These are phyloP conservation scores for Teunomyces panamensis DNA, from an alignment of 805 yeast species.

Conservation along the genomic window DNA sequence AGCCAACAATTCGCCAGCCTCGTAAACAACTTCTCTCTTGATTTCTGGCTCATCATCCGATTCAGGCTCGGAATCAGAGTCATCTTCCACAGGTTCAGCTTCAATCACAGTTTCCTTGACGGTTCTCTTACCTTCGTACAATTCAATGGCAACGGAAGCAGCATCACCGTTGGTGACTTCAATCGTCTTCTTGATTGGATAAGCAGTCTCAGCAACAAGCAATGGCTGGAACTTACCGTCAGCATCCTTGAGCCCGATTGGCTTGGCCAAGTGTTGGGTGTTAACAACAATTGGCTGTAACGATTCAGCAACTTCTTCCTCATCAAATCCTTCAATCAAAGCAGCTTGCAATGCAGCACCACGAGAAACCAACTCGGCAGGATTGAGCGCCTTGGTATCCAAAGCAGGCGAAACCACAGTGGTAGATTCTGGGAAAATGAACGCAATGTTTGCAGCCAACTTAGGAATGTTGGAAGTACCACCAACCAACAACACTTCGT, in stretches of 20 bases:
- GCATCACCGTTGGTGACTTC: conserved; percentile 61
- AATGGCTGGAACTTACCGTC: conserved; percentile 72
- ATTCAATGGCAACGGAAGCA: conserved; percentile 58
- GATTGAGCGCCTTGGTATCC: conserved; percentile 77
- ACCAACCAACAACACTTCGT: conserved; percentile 89
- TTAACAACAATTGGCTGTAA: conserved; percentile 79
- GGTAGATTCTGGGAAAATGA: conserved; percentile 78
- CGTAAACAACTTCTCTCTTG: conserved; percentile 68
- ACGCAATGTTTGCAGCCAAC: conserved; percentile 69
- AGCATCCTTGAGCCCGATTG: conserved; percentile 79
- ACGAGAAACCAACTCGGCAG: conserved; percentile 84
- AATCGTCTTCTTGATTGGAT: conserved; percentile 80
- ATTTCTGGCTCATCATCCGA: conserved; percentile 90
- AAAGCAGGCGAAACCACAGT: conserved; percentile 67
- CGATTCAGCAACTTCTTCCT: conserved; percentile 77
- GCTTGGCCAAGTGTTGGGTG: conserved; percentile 81
- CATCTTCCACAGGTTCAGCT: conserved; percentile 54
- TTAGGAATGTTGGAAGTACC: conserved; percentile 93
- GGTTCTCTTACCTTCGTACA: conserved; percentile 83
- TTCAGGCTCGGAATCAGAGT: conserved; percentile 47
- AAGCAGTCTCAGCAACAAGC: conserved; percentile 79
- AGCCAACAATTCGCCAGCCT: conserved; percentile 72
- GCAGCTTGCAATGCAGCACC: conserved; percentile 98
- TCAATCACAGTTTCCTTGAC: conserved; percentile 80
- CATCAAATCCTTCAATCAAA: conserved; percentile 75